phyloP scores from a whole-genome alignment of 768 basidiomycete species.

The Lepiota venenata region DNA sequence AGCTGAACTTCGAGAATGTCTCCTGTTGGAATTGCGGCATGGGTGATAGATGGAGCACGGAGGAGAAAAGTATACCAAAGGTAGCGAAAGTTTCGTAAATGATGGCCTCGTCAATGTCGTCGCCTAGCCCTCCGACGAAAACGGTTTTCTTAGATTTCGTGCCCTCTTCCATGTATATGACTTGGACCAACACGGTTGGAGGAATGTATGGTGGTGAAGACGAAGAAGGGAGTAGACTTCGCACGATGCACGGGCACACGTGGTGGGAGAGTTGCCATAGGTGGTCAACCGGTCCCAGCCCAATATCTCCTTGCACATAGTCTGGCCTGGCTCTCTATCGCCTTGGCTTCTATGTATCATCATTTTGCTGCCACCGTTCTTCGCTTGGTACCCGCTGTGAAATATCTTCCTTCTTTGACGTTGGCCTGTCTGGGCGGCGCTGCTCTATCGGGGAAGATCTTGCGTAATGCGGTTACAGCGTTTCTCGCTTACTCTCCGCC shows the following conservation, averaged over 20 bases:
- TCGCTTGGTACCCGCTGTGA: constrained; percentile 27
- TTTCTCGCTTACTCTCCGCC: constrained; percentile 27
- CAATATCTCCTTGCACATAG: constrained; percentile 6
- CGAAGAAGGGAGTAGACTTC: constrained; percentile 32
- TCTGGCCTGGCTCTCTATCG: not conserved
- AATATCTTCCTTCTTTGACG: constrained; percentile 22
- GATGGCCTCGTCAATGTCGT: constrained; percentile 76
- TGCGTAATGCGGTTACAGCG: constrained; percentile 21
- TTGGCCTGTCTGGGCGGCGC: constrained; percentile 18
- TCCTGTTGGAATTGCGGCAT: constrained; percentile 43
- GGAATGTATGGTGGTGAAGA: constrained; percentile 11
- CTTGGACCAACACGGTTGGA: not conserved
- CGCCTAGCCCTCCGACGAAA: constrained; percentile 79
- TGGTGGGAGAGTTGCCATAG: constrained; percentile 9
- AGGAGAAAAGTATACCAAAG: constrained; percentile 65
- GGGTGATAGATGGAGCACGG: not conserved
- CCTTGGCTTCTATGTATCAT: constrained; percentile 4
- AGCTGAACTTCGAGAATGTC: constrained; percentile 92
- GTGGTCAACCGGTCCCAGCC: constrained; percentile 5
- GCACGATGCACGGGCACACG: constrained; percentile 34
- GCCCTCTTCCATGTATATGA: constrained; percentile 68
- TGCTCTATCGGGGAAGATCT: constrained; percentile 34
- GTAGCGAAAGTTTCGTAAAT: constrained; percentile 81
- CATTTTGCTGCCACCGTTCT: constrained; percentile 8
- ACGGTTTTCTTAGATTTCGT: constrained; percentile 83